Evolutionary conservation across 2,329 filamentous ascomycete species (phyloP).

Genomic region (Ophiostoma australiae): DNA sequence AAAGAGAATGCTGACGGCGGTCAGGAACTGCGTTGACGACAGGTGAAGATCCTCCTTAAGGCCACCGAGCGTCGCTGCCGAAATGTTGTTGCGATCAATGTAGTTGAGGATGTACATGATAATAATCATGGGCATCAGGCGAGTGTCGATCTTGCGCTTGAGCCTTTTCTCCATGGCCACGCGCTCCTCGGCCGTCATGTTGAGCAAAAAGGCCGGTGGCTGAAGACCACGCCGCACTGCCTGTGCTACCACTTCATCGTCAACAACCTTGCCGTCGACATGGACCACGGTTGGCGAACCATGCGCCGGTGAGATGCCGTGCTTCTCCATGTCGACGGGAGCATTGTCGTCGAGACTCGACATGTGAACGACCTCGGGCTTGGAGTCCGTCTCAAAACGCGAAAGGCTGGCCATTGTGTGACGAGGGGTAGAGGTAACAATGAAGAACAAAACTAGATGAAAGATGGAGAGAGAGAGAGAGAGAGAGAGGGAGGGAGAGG

Average conservation of each 20-base stretch:
- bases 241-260: slow-evolving; percentile 32
- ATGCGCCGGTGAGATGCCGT: background rate
- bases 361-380: slow-evolving; percentile 15
- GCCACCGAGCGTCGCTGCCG: slow-evolving; percentile 43
- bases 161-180: slow-evolving; percentile 49
- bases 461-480: background rate
- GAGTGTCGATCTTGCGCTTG: slow-evolving; percentile 55
- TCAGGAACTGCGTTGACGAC: slow-evolving; percentile 33
- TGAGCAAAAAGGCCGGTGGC: slow-evolving; percentile 23
- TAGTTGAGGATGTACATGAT: slow-evolving; percentile 63
- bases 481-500: background rate
- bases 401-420: slow-evolving; percentile 2
- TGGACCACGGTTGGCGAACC: slow-evolving; percentile 1
- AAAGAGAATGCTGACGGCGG: slow-evolving; percentile 48
- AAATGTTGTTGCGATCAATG: slow-evolving; percentile 45
- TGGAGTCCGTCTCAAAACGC: slow-evolving; percentile 13
- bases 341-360: slow-evolving; percentile 16
- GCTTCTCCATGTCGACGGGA: slow-evolving; percentile 16
- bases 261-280: slow-evolving; percentile 21
- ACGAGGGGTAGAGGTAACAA: background rate
- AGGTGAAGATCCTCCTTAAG: slow-evolving; percentile 44
- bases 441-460: background rate
- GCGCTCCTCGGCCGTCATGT: slow-evolving; percentile 28
- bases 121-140: slow-evolving; percentile 56
- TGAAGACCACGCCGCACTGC: slow-evolving; percentile 43